phyloP scores from a whole-genome alignment of 1,284 basidiomycete genomes.

The Cutaneotrichosporon spelunceum region DNA sequence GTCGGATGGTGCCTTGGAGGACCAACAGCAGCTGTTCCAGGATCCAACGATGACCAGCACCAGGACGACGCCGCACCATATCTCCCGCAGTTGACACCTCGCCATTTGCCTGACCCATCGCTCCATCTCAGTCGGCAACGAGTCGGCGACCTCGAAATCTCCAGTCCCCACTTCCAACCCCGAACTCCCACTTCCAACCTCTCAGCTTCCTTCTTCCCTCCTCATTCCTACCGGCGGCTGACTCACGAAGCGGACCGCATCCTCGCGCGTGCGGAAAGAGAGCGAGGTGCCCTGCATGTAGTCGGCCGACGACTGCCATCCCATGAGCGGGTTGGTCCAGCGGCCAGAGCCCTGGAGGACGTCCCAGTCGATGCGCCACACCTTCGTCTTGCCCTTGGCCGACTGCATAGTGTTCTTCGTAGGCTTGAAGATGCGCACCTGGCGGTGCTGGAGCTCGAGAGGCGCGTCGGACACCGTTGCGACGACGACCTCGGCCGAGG shows the following conservation, averaged over 20 bases:
- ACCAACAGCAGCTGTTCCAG: too few relatives aligned
- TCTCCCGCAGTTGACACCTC: too few relatives aligned
- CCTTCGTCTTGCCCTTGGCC: slow-evolving; percentile 76
- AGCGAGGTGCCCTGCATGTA: slow-evolving; percentile 93
- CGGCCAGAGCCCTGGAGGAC: slow-evolving; percentile 79
- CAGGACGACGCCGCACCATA: too few relatives aligned
- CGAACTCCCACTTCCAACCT: not conserved
- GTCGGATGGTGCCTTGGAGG: too few relatives aligned
- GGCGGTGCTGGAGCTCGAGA: slow-evolving; percentile 31
- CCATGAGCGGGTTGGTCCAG: slow-evolving; percentile 99
- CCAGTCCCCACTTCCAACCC: not conserved
- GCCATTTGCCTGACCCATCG: too few relatives aligned
- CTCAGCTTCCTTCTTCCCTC: not conserved
- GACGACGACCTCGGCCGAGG: slow-evolving; percentile 33
- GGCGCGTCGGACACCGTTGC: slow-evolving; percentile 52
- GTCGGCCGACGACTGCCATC: slow-evolving; percentile 91
- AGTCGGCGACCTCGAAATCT: not conserved
- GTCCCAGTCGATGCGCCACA: slow-evolving; percentile 96
- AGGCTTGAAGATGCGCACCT: slow-evolving; percentile 88
- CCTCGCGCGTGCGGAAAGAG: slow-evolving; percentile 83
- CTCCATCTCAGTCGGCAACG: too few relatives aligned
- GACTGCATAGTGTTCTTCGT: slow-evolving; percentile 95
- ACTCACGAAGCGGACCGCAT: slow-evolving; percentile 77
- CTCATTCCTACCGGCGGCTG: not conserved
- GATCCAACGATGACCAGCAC: too few relatives aligned